Base-by-base conservation (phyloP, 371 early-diverging fungal species). In the Actinomortierella wolfii region DNA sequence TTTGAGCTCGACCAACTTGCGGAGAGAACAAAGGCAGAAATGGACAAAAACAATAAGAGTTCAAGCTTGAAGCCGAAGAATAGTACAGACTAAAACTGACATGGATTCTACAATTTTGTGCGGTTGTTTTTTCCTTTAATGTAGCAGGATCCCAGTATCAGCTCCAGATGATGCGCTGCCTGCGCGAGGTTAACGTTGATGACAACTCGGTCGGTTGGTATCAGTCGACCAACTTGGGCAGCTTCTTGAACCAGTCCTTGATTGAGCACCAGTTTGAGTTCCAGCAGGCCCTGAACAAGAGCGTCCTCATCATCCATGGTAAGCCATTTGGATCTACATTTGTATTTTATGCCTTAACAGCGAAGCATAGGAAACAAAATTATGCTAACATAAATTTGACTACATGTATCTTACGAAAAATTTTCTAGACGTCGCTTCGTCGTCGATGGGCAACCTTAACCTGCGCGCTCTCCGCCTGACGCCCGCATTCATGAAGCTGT, bases 131-230 rank as follows among this genome's bases (percentile, higher is more conserved):
- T 9, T 23, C 7, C 25, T 39, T 39, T 59, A 25, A 28, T 53
- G 13, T 47, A 50, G 34, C 56, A 69, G 68, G 76, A 80, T 91
- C 94, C 23, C 88, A 91, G 75, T 97, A 97, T 79, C 96, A 95
- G 82, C 74, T 92, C 40, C 93, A 92, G 61, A 95, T 97, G 96
- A 88, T 97, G 84, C 84, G 92, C 67, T 89, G 92, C 78, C 83
- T 97, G 71, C 90, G 94, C 59, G 92, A 94, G 55, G 91, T 97
- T 63, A 96, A 96, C 77, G 92, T 91, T 51, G 98, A 98, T 74
- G 91, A 93, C 76, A 94, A 94, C 84, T 89, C 93, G 40, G 96
- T 97, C 40, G 98, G 98, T n/a, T 95, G 97, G 95, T 97, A 97
- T 77, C 91, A 93, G 76, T 93, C 95, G 28, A 87, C 95, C 46